Conservation (phyloP, 805 yeast species). For the Yamadazyma paraphyllophila region DNA sequence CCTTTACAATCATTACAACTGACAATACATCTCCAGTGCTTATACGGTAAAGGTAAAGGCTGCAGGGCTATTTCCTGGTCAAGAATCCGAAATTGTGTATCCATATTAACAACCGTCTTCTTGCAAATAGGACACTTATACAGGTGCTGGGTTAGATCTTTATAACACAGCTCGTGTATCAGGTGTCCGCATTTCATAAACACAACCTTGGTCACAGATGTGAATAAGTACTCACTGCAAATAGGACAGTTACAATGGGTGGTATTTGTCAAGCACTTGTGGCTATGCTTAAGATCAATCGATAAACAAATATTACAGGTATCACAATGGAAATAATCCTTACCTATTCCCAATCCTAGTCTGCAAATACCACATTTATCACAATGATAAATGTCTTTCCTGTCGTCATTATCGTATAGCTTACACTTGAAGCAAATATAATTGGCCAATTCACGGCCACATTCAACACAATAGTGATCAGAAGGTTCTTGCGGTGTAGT, state of each 20-base stretch:
- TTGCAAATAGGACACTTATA: slow-evolving; percentile 93
- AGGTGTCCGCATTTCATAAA: slow-evolving; percentile 95
- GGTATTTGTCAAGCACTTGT: slow-evolving; percentile 80
- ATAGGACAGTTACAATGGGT: slow-evolving; percentile 92
- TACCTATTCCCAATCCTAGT: slow-evolving; percentile 81
- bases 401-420: slow-evolving; percentile 75
- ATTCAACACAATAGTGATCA: slow-evolving; percentile 63
- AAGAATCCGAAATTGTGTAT: slow-evolving; percentile 79
- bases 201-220: slow-evolving; percentile 76
- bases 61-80: slow-evolving; percentile 80
- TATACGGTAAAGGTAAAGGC: slow-evolving; percentile 78
- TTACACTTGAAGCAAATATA: slow-evolving; percentile 80
- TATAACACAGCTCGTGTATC: slow-evolving; percentile 81
- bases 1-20: slow-evolving; percentile 88
- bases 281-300: slow-evolving; percentile 71
- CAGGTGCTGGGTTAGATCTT: slow-evolving; percentile 75
- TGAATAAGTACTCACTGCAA: slow-evolving; percentile 87
- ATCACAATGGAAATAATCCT: slow-evolving; percentile 89
- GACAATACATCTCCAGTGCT: slow-evolving; percentile 70
- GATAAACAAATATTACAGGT: slow-evolving; percentile 87
- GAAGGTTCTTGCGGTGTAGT: slow-evolving; percentile 69
- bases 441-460: slow-evolving; percentile 64
- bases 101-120: slow-evolving; percentile 81
- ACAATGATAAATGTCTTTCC: slow-evolving; percentile 86
- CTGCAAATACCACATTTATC: slow-evolving; percentile 92